Evolutionary conservation across 1,284 basidiomycete species (phyloP).

Genomic region (Schizophyllum commune): DNA sequence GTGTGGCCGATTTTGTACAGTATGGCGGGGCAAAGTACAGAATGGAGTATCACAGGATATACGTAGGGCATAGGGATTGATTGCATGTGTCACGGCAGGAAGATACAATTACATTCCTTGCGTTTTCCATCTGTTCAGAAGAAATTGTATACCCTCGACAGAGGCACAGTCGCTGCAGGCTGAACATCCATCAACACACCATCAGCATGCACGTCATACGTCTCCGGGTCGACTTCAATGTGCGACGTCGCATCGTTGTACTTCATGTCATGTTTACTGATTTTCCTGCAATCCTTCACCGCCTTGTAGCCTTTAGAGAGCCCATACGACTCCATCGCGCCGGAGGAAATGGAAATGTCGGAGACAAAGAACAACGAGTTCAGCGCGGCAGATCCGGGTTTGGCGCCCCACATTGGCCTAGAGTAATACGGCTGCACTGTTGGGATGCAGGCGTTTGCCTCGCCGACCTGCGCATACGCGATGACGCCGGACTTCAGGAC

Average conservation of each 20-base stretch:
- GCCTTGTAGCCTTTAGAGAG: slow-evolving; percentile 71
- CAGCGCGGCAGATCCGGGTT: slow-evolving; percentile 65
- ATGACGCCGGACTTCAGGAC: slow-evolving; percentile 94
- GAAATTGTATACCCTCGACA: slow-evolving; percentile 67
- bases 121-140: slow-evolving; percentile 36
- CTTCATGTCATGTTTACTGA: slow-evolving; percentile 91
- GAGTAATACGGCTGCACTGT: slow-evolving; percentile 85
- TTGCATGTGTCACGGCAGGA: no score
- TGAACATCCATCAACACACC: slow-evolving; percentile 69
- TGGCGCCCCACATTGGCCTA: slow-evolving; percentile 85
- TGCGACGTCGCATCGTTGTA: slow-evolving; percentile 78
- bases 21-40: no score
- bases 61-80: no score
- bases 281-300: slow-evolving; percentile 69
- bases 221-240: slow-evolving; percentile 91
- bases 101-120: neutral
- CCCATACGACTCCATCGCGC: slow-evolving; percentile 61
- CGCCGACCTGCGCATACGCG: slow-evolving; percentile 89
- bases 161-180: slow-evolving; percentile 66
- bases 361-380: slow-evolving; percentile 87
- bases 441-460: slow-evolving; percentile 90
- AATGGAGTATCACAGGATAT: no score
- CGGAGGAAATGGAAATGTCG: slow-evolving; percentile 59
- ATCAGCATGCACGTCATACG: slow-evolving; percentile 81
- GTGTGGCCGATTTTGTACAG: no score